Conservation (phyloP, 1,284 basidiomycete species). For the Stereum hirsutum region DNA sequence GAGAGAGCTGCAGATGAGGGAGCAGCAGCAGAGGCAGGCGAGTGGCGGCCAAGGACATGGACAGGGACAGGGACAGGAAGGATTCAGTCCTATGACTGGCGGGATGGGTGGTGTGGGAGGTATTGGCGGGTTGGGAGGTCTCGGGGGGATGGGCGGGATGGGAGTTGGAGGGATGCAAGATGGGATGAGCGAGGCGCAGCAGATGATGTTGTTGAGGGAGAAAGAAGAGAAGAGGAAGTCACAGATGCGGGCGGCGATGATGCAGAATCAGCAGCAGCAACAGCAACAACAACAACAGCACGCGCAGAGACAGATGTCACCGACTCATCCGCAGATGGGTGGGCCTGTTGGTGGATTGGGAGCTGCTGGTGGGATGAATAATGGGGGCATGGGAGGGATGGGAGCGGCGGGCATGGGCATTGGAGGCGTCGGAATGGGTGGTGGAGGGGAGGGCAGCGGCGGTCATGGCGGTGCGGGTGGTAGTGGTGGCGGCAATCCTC, state of each 20-base stretch:
- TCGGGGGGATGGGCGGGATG: background rate
- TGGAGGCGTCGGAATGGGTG: background rate
- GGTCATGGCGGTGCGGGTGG: constrained; percentile 6
- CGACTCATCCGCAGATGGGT: constrained; percentile 17
- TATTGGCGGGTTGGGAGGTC: background rate
- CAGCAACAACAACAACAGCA: constrained; percentile 7
- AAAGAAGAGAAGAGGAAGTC: background rate
- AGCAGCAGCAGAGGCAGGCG: background rate
- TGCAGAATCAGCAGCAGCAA: background rate
- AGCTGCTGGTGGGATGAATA: constrained; percentile 1
- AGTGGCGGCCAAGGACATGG: background rate
- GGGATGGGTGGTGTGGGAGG: background rate
- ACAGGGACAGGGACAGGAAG: background rate
- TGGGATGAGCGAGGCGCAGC: background rate
- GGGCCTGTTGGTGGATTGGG: constrained; percentile 1
- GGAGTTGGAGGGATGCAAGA: background rate
- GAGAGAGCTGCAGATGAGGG: too few species aligned
- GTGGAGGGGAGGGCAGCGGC: constrained; percentile 1
- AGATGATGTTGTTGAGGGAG: background rate
- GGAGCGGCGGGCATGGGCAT: background rate
- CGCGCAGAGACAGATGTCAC: constrained; percentile 33
- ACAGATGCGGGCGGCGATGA: background rate
- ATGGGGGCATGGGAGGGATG: background rate
- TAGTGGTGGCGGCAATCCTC: background rate
- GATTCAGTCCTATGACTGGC: too few species aligned